Evolutionary conservation across 495 filamentous ascomycete genomes (phyloP), one percentile per base, ranked within the genome.

Genomic region (Penicillium samsonianum): DNA sequence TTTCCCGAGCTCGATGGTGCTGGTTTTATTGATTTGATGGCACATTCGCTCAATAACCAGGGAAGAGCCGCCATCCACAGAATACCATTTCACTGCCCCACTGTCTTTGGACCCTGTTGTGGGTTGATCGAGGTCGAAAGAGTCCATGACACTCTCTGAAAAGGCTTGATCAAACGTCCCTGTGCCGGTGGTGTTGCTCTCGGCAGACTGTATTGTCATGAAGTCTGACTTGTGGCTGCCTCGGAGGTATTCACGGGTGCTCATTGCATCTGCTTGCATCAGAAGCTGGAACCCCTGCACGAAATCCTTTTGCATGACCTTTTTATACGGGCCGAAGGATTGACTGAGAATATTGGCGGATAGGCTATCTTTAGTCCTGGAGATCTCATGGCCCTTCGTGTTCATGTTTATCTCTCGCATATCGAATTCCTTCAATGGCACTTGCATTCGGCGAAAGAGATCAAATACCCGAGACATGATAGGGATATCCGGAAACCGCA

Each of bases 401-500:
- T 14, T 33, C 31, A 11, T 33, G 31, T 5, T 33, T 33, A 11
- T 33, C 11, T 33, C 31, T 33, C 31, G 31, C 31, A 33, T 33
- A 33, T 33, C 3, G 40, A 19, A 42, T 10, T 42, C 40, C 40
- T 20, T 42, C 40, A 42, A 19, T 11, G 40, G 40, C 9, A 42
- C 17, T 10, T 42, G 7, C 40, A 42, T 42, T 20, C 40, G 40
- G 9, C 9, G 40, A 42, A 42, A 42, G 9, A 42, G 40, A 42
- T 42, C 40, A 42, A 42, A 42, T 42, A 42, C 40, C 17, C 40
- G 17, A 4, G 40, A 42, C 40, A 42, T 42, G 6, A 42, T 42
- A 0, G 40, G 40, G 1, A 42, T 42, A 20, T 42, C 8, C 9
- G 40, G 40, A 42, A 19, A 42, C 7, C 40, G 40, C 40, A 42